Evolutionary conservation across 148 eudicot genomes (phyloP).

Genomic region (Rhododendron molle): DNA sequence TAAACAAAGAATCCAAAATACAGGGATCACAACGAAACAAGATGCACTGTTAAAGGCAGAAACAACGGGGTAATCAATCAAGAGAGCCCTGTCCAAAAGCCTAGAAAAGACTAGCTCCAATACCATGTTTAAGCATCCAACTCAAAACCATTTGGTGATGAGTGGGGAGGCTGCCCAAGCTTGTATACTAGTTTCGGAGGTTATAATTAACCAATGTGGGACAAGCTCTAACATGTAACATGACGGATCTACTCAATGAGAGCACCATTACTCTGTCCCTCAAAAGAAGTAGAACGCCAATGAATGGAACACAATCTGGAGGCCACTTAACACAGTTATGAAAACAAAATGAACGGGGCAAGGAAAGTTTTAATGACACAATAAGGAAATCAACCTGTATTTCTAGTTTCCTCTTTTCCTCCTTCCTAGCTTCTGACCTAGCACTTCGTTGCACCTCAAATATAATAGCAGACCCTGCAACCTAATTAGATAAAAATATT

Average conservation of each 20-base stretch:
- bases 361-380: neutral
- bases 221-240: neutral
- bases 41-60: too few species aligned
- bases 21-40: too few species aligned
- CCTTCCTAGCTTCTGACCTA: constrained; percentile 83
- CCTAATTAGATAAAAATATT: constrained; percentile 30
- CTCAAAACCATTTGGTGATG: too few species aligned
- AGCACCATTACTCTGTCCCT: neutral
- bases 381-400: constrained; percentile 45
- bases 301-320: neutral
- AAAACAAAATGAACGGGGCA: neutral
- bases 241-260: neutral
- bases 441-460: constrained; percentile 90
- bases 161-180: too few species aligned
- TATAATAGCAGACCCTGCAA: constrained; percentile 74
- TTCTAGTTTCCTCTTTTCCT: constrained; percentile 68
- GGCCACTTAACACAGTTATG: neutral
- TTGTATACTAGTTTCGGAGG: too few species aligned
- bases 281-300: neutral
- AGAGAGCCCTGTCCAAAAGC: too few species aligned
- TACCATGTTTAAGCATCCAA: too few species aligned
- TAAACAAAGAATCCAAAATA: too few species aligned
- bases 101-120: too few species aligned
- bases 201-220: too few species aligned
- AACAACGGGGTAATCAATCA: too few species aligned